Percentiles rank a stretch among this genome's conserved stretches.
phyloP scores from a whole-genome alignment of 768 basidiomycete genomes.

The Xerocomus spinulosus region DNA sequence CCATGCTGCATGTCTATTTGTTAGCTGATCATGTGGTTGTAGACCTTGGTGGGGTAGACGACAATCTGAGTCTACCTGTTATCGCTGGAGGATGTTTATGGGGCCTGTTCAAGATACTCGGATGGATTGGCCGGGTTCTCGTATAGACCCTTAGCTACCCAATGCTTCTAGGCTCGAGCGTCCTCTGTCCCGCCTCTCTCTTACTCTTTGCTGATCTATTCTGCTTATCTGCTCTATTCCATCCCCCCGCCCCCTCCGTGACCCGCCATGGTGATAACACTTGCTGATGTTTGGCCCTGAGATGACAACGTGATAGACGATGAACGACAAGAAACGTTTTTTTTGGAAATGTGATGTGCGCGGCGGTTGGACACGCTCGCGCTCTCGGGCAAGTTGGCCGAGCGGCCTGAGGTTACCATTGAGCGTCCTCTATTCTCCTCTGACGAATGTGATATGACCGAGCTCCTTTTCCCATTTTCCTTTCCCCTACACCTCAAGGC shows the following conservation, averaged over 20 bases:
- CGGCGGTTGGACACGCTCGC: neutral
- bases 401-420: neutral
- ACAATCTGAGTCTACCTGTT: conserved; percentile 87
- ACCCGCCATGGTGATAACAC: neutral
- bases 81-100: conserved; percentile 73
- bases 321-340: neutral
- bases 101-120: conserved; percentile 45
- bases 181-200: too few relatives aligned
- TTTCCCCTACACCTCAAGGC: too few relatives aligned
- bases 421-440: neutral
- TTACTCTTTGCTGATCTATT: neutral
- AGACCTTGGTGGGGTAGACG: conserved; percentile 85
- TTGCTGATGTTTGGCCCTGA: neutral
- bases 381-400: neutral
- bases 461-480: neutral
- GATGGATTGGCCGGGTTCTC: conserved; percentile 28
- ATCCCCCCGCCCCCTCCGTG: neutral
- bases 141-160: conserved; percentile 4
- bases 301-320: neutral
- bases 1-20: conserved; percentile 5
- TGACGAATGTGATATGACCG: neutral
- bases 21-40: neutral
- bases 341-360: neutral
- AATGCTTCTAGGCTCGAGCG: neutral
- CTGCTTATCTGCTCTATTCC: neutral